Base-by-base conservation (phyloP, 129 eudicot species). In the Flaveria bidentis region DNA sequence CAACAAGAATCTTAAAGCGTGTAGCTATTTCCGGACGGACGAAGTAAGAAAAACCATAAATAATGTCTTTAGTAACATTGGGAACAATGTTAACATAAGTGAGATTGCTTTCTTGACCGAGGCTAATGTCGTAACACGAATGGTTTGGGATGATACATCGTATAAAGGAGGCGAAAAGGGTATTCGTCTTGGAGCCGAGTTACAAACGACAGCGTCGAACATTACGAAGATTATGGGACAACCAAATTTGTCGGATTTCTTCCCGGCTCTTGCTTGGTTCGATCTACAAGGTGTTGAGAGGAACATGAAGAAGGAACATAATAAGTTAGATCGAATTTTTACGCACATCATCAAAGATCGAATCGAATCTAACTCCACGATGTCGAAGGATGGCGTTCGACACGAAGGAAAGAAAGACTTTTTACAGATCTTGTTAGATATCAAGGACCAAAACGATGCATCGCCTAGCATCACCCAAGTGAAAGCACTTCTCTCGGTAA, bases 241-340 rank as follows among this genome's bases (percentile, higher is more conserved):
- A 57, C 90, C 90, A 2, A 86, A 63, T 30, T 63, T 63, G 22
- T 63, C 45, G 0, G 68, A 63, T 30, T 63, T 63, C 44, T 63
- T 63, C 45, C 68, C 68, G 30, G 15, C 4, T 30, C 68, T 63
- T 63, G 68, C 68, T 28, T 16, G 68, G 45, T 89, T 86, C 10
- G 91, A 89, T 79, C 55, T 86, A 28, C 89, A 89, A 75, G 89
- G 91, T 45, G 62, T 89, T 4, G 63, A 50, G 81, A 73, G 80
- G 75, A 73, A 79, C 70, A 75, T 82, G 78, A 82, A 78, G 81
- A 80, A 58, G 25, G 45, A 74, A 51, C 79, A 41, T n/a, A 17
- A 33, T 67, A 84, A 67, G 45, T 82, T 87, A 18, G 91, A 83
- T 44, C 71, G 47, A 5, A 80, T 89, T 11, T 76, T 89, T 26